These are phyloP conservation scores for Ceratocystiopsis brevicomis DNA, from an alignment of 2,329 filamentous ascomycete genomes.

Conservation along the genomic window DNA sequence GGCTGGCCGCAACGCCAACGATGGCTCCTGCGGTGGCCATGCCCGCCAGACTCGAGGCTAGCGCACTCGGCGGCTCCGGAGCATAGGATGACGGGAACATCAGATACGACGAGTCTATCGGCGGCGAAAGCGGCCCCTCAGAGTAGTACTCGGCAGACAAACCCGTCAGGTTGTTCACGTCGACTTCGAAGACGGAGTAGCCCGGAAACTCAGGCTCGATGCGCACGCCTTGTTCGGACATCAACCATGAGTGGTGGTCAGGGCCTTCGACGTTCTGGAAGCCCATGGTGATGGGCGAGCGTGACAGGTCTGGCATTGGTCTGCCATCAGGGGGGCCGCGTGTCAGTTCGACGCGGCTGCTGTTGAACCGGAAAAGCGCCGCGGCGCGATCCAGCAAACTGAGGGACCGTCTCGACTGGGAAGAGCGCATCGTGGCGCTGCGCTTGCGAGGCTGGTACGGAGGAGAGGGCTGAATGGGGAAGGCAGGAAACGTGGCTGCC, in stretches of 20 bases:
- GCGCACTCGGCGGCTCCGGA: background rate
- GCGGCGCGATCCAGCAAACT: conserved; percentile 4
- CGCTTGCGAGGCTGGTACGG: background rate
- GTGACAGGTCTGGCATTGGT: background rate
- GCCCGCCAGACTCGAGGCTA: conserved; percentile 4
- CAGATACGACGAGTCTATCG: conserved; percentile 5
- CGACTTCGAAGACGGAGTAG: conserved; percentile 5
- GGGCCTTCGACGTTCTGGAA: background rate
- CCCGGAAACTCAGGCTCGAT: conserved; percentile 1
- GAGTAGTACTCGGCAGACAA: conserved; percentile 13
- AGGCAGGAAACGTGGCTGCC: background rate
- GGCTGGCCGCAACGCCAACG: background rate
- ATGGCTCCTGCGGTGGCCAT: conserved; percentile 3
- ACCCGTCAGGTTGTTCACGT: conserved; percentile 10
- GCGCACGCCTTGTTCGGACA: conserved; percentile 4
- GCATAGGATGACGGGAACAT: conserved; percentile 3
- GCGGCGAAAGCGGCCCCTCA: conserved; percentile 12
- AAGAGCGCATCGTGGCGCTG: conserved; percentile 3
- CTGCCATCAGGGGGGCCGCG: background rate
- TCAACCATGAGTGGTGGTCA: conserved; percentile 8
- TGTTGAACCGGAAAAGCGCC: conserved; percentile 8
- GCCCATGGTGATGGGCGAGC: conserved; percentile 3
- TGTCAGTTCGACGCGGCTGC: conserved; percentile 8
- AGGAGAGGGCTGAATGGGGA: background rate
- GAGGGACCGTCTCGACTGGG: background rate